Evolutionary conservation across 805 yeast genomes (phyloP).

Genomic region (Saccharomyces eubayanus): DNA sequence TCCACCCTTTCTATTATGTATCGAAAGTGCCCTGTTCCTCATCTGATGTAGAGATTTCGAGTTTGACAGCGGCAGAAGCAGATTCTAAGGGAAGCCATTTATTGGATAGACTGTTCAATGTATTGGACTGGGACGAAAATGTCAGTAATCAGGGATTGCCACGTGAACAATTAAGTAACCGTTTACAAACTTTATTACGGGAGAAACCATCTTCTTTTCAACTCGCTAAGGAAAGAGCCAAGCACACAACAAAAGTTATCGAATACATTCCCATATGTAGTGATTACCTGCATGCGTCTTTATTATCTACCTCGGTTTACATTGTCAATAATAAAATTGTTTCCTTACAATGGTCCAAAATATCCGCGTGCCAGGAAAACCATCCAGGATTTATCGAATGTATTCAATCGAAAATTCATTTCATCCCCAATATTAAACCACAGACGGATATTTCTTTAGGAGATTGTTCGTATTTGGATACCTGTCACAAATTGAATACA

Average conservation of each 20-base stretch:
- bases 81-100: background rate
- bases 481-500: slow-evolving; percentile 76
- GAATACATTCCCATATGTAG: slow-evolving; percentile 24
- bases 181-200: slow-evolving; percentile 13
- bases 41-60: background rate
- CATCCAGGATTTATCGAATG: slow-evolving; percentile 23
- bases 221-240: slow-evolving; percentile 24
- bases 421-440: slow-evolving; percentile 44
- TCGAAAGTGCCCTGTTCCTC: background rate
- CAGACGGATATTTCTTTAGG: slow-evolving; percentile 70
- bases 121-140: slow-evolving; percentile 1
- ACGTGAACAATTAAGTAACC: slow-evolving; percentile 3
- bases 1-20: background rate
- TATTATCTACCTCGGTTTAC: slow-evolving; percentile 15
- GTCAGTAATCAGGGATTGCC: background rate
- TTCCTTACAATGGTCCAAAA: slow-evolving; percentile 23
- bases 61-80: background rate
- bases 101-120: slow-evolving; percentile 2
- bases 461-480: slow-evolving; percentile 89
- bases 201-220: slow-evolving; percentile 17
- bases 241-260: slow-evolving; percentile 5
- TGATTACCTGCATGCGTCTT: slow-evolving; percentile 14
- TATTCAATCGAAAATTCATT: slow-evolving; percentile 39
- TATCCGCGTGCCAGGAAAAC: slow-evolving; percentile 15
- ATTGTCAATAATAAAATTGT: slow-evolving; percentile 23